phyloP scores from a whole-genome alignment of 371 early-diverging fungal species.

The Mortierella sp. region DNA sequence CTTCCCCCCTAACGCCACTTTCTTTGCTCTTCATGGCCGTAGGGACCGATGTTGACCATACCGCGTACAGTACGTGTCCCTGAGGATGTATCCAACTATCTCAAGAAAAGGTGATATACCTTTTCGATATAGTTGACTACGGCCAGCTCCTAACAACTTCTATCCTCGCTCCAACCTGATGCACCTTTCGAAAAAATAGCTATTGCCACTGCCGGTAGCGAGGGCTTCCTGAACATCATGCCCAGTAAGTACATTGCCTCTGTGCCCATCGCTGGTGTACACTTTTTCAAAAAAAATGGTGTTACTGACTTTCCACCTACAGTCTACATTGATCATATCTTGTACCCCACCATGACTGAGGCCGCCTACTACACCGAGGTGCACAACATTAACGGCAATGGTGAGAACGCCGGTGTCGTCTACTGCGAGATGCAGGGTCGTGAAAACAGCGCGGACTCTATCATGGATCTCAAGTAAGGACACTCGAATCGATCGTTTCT shows the following conservation, averaged over 20 bases:
- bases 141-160: neutral
- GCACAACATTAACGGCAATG: slow-evolving; percentile 59
- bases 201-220: slow-evolving; percentile 75
- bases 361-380: slow-evolving; percentile 77
- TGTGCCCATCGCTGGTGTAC: neutral
- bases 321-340: slow-evolving; percentile 75
- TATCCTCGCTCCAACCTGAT: neutral
- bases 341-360: slow-evolving; percentile 78
- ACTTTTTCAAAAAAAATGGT: neutral
- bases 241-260: slow-evolving; percentile 48
- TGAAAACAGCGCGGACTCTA: slow-evolving; percentile 49
- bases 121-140: neutral
- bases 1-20: neutral
- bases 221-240: slow-evolving; percentile 75
- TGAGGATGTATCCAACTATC: neutral
- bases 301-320: slow-evolving; percentile 30
- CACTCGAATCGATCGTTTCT: neutral
- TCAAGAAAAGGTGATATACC: neutral
- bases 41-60: slow-evolving; percentile 64
- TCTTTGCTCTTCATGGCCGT: neutral
- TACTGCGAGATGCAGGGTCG: slow-evolving; percentile 63
- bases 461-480: slow-evolving; percentile 46
- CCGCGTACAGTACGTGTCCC: slow-evolving; percentile 66
- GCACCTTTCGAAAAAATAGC: slow-evolving; percentile 41
- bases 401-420: slow-evolving; percentile 62